Percentiles rank a stretch among this genome's conserved stretches.
phyloP scores from a whole-genome alignment of 208 protist genomes.

The Wallacemonas sp. region DNA sequence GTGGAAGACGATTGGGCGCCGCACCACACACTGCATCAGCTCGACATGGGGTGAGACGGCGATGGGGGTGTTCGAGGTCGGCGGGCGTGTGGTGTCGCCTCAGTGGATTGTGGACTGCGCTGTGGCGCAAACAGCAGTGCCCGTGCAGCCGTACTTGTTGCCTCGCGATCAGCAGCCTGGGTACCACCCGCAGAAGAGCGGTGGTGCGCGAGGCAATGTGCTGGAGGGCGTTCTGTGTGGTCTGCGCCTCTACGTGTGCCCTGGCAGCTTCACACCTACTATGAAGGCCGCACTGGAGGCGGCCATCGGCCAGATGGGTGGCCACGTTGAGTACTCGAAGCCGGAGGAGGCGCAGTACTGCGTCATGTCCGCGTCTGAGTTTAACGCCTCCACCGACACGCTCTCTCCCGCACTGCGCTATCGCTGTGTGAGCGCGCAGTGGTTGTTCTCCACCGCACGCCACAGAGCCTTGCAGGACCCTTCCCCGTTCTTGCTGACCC shows the following conservation, averaged over 20 bases:
- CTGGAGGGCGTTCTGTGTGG: conserved; percentile 16
- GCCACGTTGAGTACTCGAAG: not conserved
- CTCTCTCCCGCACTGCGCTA: conserved; percentile 12
- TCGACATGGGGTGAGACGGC: conserved; percentile 20
- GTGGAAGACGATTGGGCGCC: conserved; percentile 16
- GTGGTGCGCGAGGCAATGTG: not conserved
- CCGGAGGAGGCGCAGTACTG: conserved; percentile 16
- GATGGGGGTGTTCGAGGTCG: conserved; percentile 17
- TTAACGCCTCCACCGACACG: not conserved
- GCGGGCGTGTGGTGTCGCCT: conserved; percentile 24
- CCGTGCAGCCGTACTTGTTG: conserved; percentile 25
- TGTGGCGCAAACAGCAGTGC: conserved; percentile 20
- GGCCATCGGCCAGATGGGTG: conserved; percentile 17
- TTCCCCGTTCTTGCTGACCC: conserved; percentile 9
- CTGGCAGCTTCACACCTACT: not conserved
- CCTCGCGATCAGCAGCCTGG: not conserved
- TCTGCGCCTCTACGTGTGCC: conserved; percentile 6
- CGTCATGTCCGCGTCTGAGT: conserved; percentile 1
- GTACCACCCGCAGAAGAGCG: conserved; percentile 8
- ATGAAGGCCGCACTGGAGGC: not conserved
- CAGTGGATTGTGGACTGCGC: conserved; percentile 30
- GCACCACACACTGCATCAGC: conserved; percentile 24
- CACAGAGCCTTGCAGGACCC: conserved; percentile 12
- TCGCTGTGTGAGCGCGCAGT: conserved; percentile 10
- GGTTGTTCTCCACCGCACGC: conserved; percentile 8